Conservation (phyloP, 2,329 filamentous ascomycete species). For the Emmonsiellopsis sp. region DNA sequence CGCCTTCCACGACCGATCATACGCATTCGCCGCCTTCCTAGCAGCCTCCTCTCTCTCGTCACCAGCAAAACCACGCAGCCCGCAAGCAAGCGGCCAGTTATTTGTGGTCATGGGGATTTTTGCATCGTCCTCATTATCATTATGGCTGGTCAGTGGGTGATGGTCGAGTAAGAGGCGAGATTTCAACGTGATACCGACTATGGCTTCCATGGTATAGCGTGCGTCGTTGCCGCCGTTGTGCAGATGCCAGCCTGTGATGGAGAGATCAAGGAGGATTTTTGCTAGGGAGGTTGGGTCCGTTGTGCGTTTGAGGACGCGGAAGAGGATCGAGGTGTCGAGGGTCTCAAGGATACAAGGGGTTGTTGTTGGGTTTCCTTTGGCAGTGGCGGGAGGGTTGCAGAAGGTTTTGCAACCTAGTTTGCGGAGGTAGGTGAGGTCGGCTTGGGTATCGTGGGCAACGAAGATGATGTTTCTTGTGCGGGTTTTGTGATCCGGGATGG, state of each 20-base stretch:
- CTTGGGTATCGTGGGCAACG: conserved; percentile 63
- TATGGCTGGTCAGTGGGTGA: not conserved
- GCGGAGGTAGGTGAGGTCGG: conserved; percentile 61
- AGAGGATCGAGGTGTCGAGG: conserved; percentile 65
- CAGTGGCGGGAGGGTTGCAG: conserved; percentile 22
- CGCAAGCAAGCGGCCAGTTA: conserved; percentile 1
- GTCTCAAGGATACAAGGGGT: conserved; percentile 47
- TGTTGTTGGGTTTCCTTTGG: not conserved
- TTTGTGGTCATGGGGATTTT: not conserved
- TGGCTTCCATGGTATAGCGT: conserved; percentile 63
- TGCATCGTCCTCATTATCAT: not conserved
- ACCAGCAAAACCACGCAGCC: not conserved
- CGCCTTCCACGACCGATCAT: conserved; percentile 12
- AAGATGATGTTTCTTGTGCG: conserved; percentile 55
- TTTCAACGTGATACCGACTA: conserved; percentile 52
- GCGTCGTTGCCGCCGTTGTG: conserved; percentile 88
- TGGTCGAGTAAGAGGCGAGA: conserved; percentile 17
- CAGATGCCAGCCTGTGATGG: conserved; percentile 54
- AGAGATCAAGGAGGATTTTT: conserved; percentile 53
- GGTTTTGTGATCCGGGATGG: conserved; percentile 1
- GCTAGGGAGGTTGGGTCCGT: conserved; percentile 48
- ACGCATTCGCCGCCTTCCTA: not conserved
- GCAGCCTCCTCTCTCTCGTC: not conserved
- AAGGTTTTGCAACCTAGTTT: conserved; percentile 44
- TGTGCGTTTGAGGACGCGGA: conserved; percentile 51